Evolutionary conservation across 2,329 filamentous ascomycete genomes (phyloP).

Genomic region (Arthrinium puccinioides): DNA sequence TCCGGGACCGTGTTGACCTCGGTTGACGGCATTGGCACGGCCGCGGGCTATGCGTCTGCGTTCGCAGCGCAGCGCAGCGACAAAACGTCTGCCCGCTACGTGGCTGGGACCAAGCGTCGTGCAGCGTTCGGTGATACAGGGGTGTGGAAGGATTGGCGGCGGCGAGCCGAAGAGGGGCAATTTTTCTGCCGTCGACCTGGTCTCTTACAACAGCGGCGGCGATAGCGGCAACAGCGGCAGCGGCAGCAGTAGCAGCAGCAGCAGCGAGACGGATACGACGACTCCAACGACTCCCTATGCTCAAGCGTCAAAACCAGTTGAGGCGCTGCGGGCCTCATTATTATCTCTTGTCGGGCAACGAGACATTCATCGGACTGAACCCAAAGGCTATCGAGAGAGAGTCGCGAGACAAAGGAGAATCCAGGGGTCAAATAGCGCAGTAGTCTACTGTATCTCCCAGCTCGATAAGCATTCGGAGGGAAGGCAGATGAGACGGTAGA

Average conservation of each 20-base stretch:
- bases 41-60: slow-evolving; percentile 14
- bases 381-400: too few species aligned
- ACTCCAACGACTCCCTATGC: slow-evolving; percentile 24
- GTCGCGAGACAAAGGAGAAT: too few species aligned
- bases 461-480: too few species aligned
- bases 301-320: slow-evolving; percentile 22
- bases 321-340: slow-evolving; percentile 26
- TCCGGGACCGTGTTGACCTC: slow-evolving; percentile 69
- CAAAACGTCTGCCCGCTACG: slow-evolving; percentile 7
- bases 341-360: slow-evolving; percentile 16
- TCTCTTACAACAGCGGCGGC: too few species aligned
- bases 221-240: too few species aligned
- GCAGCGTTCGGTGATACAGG: slow-evolving; percentile 20
- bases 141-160: slow-evolving; percentile 13
- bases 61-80: slow-evolving; percentile 11
- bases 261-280: too few species aligned
- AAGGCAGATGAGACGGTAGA: too few species aligned
- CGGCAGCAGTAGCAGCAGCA: too few species aligned
- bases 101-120: slow-evolving; percentile 16
- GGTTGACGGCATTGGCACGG: slow-evolving; percentile 42
- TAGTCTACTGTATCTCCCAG: too few species aligned
- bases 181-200: too few species aligned
- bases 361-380: not conserved
- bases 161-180: slow-evolving; percentile 19
- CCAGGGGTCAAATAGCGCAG: too few species aligned